These are phyloP conservation scores for Zopfia rhizophila DNA, from an alignment of 2,329 filamentous ascomycete species.

Conservation along the genomic window DNA sequence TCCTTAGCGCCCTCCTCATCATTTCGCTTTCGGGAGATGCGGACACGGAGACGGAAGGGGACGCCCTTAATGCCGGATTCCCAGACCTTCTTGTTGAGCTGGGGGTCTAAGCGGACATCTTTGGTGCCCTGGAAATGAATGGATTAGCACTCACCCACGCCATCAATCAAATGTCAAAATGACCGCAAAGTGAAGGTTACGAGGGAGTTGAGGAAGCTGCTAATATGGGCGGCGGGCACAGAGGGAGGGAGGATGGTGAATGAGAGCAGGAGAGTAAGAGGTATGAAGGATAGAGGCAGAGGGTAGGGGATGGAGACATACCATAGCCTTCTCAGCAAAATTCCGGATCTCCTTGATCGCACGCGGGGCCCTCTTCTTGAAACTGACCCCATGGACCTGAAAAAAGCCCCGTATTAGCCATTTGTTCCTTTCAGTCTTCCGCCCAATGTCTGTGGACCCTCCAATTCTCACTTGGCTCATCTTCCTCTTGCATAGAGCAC, in stretches of 20 bases:
- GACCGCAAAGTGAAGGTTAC: background rate
- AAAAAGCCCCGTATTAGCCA: constrained; percentile 57
- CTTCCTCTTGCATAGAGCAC: background rate
- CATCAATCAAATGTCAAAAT: constrained; percentile 1
- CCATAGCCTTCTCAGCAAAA: constrained; percentile 95
- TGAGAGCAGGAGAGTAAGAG: background rate
- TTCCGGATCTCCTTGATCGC: constrained; percentile 99
- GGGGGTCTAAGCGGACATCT: constrained; percentile 97
- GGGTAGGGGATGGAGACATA: constrained; percentile 63
- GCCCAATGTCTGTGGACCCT: constrained; percentile 62
- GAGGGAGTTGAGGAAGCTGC: background rate
- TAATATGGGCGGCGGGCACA: background rate
- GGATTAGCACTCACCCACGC: constrained; percentile 27
- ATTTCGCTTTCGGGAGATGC: constrained; percentile 99
- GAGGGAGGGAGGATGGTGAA: background rate
- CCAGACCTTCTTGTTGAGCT: constrained; percentile 99
- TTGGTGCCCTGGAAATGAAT: constrained; percentile 78
- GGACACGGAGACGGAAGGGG: constrained; percentile 94
- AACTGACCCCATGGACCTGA: constrained; percentile 94
- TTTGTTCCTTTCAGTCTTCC: constrained; percentile 69
- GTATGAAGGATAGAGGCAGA: background rate
- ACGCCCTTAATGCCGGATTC: constrained; percentile 99
- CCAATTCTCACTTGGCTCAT: background rate
- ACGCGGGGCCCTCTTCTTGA: constrained; percentile 99
- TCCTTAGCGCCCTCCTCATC: constrained; percentile 99